A percentile compares a stretch with the other conserved stretches of the same genome.
Conservation (phyloP, 2,329 filamentous ascomycete genomes). For the Epichloe gansuensis region DNA sequence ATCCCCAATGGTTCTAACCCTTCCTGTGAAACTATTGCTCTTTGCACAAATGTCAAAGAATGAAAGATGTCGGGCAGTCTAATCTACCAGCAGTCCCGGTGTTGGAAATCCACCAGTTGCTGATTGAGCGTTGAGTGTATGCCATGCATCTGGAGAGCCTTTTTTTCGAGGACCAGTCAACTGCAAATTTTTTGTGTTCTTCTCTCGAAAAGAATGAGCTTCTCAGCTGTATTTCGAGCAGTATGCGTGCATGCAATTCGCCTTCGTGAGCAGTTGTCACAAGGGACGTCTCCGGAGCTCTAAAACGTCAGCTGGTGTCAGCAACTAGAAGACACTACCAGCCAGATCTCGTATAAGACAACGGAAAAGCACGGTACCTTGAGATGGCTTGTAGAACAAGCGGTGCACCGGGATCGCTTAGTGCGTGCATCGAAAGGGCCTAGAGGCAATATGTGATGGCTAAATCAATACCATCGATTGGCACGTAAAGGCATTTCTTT, state of each 20-base stretch:
- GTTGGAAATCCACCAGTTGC: not conserved
- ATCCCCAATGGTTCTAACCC: constrained; percentile 3
- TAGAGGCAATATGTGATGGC: no score
- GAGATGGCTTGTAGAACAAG: constrained; percentile 20
- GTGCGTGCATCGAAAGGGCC: constrained; percentile 18
- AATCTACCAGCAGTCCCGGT: constrained; percentile 7
- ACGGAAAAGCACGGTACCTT: constrained; percentile 14
- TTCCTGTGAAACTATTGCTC: constrained; percentile 16
- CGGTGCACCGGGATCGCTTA: constrained; percentile 18
- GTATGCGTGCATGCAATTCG: constrained; percentile 13
- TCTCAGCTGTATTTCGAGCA: not conserved
- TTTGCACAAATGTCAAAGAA: constrained; percentile 17
- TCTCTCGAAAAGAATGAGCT: constrained; percentile 13
- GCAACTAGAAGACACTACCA: not conserved
- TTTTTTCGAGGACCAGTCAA: not conserved
- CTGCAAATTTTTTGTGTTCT: constrained; percentile 7
- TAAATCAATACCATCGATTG: no score
- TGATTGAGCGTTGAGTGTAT: not conserved
- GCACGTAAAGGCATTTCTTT: no score
- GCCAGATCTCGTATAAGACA: not conserved
- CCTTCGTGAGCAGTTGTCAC: constrained; percentile 17
- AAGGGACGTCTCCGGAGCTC: constrained; percentile 22
- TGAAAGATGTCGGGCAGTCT: not conserved
- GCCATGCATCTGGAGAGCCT: not conserved
- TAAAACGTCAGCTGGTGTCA: not conserved